Evolutionary conservation across 441 rosid species (phyloP).

Genomic region (Arabidopsis hybrid): DNA sequence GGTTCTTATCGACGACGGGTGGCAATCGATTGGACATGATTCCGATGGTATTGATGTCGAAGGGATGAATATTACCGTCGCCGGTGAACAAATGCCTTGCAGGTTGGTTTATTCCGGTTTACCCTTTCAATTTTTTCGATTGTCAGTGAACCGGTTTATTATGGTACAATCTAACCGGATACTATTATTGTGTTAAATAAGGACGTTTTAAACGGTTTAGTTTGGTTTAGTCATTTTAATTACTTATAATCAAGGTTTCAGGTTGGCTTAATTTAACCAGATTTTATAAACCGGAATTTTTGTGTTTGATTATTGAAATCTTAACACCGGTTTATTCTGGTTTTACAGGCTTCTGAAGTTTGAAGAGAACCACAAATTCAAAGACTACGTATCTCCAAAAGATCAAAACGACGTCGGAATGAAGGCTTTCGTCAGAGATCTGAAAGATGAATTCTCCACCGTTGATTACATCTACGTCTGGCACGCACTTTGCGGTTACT

Average conservation of each 20-base stretch:
- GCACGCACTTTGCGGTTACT: conserved; percentile 94
- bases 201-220: background rate
- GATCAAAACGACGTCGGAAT: conserved; percentile 55
- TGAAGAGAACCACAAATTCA: conserved; percentile 83
- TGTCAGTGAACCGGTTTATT: background rate
- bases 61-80: conserved; percentile 71
- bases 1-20: conserved; percentile 89
- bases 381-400: conserved; percentile 65
- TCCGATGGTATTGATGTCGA: conserved; percentile 72
- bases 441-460: conserved; percentile 76
- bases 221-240: background rate
- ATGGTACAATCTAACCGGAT: background rate
- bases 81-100: conserved; percentile 98
- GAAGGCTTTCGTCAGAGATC: conserved; percentile 79
- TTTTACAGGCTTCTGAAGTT: conserved; percentile 67
- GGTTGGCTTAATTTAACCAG: background rate
- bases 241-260: background rate
- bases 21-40: conserved; percentile 88
- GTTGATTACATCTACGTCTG: conserved; percentile 87
- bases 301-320: background rate
- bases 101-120: conserved; percentile 50
- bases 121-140: background rate
- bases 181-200: background rate
- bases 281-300: background rate
- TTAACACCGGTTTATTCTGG: conserved; percentile 30